A percentile compares a stretch with the other conserved stretches of the same genome.
Conservation (phyloP, 129 eudicot species). For the Heracleum sosnowskyi region DNA sequence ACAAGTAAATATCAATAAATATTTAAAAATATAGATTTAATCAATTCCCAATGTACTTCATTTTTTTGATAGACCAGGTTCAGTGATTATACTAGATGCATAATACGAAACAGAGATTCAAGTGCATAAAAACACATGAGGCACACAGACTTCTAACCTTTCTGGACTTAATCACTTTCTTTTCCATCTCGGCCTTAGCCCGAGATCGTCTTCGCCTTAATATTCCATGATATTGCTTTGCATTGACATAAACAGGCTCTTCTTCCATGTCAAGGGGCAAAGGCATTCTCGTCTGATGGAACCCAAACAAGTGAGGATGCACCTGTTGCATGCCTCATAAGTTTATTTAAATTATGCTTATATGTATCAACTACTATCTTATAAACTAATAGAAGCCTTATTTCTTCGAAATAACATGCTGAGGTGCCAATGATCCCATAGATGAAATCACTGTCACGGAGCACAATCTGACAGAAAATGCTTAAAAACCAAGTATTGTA, state of each 20-base stretch:
- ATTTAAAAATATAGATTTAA: too few relatives aligned
- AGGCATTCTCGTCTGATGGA: conserved; percentile 44
- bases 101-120: background rate
- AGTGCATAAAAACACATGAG: background rate
- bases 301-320: conserved; percentile 47
- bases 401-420: background rate
- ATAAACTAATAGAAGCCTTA: background rate
- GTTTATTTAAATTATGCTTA: conserved; percentile 1
- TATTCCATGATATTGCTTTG: conserved; percentile 73
- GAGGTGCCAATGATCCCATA: background rate
- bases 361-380: background rate
- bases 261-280: conserved; percentile 70
- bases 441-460: background rate
- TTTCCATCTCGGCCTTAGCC: conserved; percentile 70
- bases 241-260: conserved; percentile 73
- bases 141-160: conserved; percentile 31
- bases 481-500: too few relatives aligned
- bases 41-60: background rate
- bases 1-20: background rate
- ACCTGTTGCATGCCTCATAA: conserved; percentile 28
- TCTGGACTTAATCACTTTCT: conserved; percentile 45
- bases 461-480: background rate
- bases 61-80: background rate
- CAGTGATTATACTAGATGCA: background rate
- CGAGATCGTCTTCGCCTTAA: conserved; percentile 68